Evolutionary conservation across 176 grass and related monocot genomes (phyloP).

Genomic region (Stipa capillata): DNA sequence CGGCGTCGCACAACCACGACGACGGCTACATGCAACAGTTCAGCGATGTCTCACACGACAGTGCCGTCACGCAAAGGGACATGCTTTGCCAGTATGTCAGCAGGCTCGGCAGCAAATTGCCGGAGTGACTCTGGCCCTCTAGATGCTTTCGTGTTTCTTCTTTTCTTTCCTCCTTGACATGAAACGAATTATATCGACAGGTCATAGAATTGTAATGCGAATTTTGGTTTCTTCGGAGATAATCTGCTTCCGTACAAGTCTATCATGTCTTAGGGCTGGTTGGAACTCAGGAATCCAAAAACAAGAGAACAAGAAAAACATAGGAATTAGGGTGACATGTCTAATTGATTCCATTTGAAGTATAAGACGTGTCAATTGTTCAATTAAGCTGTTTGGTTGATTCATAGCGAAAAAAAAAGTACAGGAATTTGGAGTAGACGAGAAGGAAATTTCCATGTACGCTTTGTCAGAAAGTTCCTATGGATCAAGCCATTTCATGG

Average conservation of each 20-base stretch:
- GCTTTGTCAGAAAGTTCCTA: not conserved
- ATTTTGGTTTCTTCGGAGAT: not conserved
- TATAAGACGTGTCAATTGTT: not conserved
- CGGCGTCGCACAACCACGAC: constrained; percentile 34
- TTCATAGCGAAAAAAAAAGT: too few relatives aligned
- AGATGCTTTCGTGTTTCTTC: not conserved
- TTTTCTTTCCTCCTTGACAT: not conserved
- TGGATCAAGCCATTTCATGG: not conserved
- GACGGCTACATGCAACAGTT: constrained; percentile 43
- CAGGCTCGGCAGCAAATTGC: not conserved
- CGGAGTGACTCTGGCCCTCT: not conserved
- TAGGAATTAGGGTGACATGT: not conserved
- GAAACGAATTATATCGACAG: not conserved
- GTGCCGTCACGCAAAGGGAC: constrained; percentile 30
- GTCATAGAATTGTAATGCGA: not conserved
- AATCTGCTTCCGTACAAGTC: not conserved
- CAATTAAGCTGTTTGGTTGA: not conserved
- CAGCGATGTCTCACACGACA: constrained; percentile 21
- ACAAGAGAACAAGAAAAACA: too few relatives aligned
- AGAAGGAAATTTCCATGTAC: not conserved
- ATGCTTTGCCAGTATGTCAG: constrained; percentile 21
- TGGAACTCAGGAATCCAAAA: not conserved
- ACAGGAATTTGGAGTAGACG: too few relatives aligned
- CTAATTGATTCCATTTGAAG: not conserved
- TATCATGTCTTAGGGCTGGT: not conserved